Conservation (phyloP, 176 grass and related monocot genomes). For the Oryza punctata region DNA sequence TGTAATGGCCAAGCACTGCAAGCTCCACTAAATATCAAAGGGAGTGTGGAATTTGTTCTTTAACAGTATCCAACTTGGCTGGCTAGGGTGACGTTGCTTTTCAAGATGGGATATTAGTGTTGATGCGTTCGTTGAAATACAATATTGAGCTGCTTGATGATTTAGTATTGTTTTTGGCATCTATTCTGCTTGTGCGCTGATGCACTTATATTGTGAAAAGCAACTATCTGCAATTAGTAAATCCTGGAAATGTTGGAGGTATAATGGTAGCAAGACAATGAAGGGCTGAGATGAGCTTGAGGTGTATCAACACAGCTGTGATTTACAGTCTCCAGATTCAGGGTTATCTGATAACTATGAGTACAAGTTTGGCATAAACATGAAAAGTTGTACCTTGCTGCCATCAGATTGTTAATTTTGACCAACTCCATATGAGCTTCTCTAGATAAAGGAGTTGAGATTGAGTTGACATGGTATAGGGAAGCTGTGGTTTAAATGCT, state of each 20-base stretch:
- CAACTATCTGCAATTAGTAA: background rate
- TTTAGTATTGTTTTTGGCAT: slow-evolving; percentile 19
- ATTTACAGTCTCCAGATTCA: slow-evolving; percentile 2
- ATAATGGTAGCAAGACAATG: slow-evolving; percentile 6
- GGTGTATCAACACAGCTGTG: background rate
- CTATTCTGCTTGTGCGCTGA: slow-evolving; percentile 26
- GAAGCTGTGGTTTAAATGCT: slow-evolving; percentile 25
- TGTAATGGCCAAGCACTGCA: slow-evolving; percentile 69
- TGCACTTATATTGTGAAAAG: slow-evolving; percentile 21
- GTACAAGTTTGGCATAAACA: background rate
- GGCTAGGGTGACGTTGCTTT: slow-evolving; percentile 45
- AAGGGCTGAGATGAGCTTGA: slow-evolving; percentile 1
- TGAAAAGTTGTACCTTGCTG: background rate
- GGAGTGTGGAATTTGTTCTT: slow-evolving; percentile 64
- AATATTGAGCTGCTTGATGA: slow-evolving; percentile 32
- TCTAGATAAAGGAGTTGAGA: slow-evolving; percentile 22
- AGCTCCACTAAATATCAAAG: slow-evolving; percentile 60
- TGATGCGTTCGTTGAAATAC: slow-evolving; percentile 20
- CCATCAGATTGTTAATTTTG: slow-evolving; percentile 29
- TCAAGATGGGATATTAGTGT: slow-evolving; percentile 43
- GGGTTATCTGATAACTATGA: slow-evolving; percentile 1
- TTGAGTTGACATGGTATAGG: slow-evolving; percentile 5
- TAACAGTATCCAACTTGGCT: slow-evolving; percentile 56
- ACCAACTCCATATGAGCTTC: slow-evolving; percentile 18
- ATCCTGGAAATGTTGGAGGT: slow-evolving; percentile 13